Base-by-base conservation (phyloP, 257 asterid genomes). In the Datura wrightii region DNA sequence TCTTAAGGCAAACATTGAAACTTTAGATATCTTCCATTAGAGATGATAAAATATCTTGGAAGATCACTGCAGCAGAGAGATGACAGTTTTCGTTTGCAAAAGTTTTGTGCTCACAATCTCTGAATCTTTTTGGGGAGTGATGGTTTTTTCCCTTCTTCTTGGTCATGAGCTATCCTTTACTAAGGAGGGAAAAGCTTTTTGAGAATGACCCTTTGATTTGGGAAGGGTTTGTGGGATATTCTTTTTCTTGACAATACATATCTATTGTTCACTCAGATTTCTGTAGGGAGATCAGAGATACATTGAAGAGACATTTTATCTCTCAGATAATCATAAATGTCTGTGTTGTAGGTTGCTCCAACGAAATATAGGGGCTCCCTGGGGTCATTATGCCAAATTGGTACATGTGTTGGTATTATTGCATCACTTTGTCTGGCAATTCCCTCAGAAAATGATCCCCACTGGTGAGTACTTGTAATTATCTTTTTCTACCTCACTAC, bases 351-450 rank as follows among this genome's bases (percentile, higher is more conserved):
- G 98, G 91, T 94, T 88, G 93, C 98, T 87, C 98, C 98, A 85
- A 95, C 96, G 44, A 94, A 92, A 82, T 91, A 74, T 87, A 91
- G 98, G 89, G 98, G 98, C 60, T 88, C 91, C 39, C 83, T 94
- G 87, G 98, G 97, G 82, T 89, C 97, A 44, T 89, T 92, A 74
- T 88, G 97, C 86, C 98, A 95, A 89, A 93, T 95, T 59, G 98
- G 98, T 56, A 95, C 98, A n/a, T 94, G 96, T 87, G 89, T 94
- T 80, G 98, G 98, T 70, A 90, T 95, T 80, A 92, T 94, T 83
- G 85, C 86, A 44, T 94, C 98, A 46, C 91, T 95, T 31, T 69
- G 69, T 89, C 89, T 94, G 65, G 98, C 89, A 16, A 87, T 95
- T 82, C 89, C 92, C 83, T 90, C 97, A 48, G 97, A 95, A 88